phyloP scores from a whole-genome alignment of 2,329 filamentous ascomycete species.

The Pseudogymnoascus destructans region DNA sequence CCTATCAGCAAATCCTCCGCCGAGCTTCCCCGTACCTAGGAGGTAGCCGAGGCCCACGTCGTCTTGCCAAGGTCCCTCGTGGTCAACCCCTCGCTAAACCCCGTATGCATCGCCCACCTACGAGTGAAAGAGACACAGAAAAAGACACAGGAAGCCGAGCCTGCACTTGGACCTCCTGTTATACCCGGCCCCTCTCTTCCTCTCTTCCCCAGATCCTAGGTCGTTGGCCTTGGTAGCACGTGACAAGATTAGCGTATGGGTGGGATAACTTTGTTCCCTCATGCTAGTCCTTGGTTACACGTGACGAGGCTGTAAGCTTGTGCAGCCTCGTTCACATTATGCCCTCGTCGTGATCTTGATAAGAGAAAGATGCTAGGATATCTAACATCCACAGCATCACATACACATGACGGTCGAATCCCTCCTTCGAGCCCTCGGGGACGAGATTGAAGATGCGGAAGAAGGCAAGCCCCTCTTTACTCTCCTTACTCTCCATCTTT shows the following conservation, averaged over 20 bases:
- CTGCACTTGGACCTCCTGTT: background rate
- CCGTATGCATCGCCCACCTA: background rate
- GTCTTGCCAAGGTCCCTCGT: background rate
- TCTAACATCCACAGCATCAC: background rate
- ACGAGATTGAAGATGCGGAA: slow-evolving; percentile 41
- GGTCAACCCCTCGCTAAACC: background rate
- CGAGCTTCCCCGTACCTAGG: background rate
- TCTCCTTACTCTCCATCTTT: background rate
- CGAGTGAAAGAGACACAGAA: background rate
- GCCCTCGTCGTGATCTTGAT: background rate
- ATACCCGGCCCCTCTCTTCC: background rate
- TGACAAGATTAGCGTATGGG: background rate
- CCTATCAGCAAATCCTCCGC: background rate
- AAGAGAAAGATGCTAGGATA: background rate
- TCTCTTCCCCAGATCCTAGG: background rate
- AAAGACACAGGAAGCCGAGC: background rate
- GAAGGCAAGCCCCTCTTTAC: slow-evolving; percentile 37
- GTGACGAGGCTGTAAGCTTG: background rate
- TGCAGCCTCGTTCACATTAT: background rate
- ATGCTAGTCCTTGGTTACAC: background rate
- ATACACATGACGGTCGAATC: slow-evolving; percentile 22
- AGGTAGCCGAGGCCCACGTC: background rate
- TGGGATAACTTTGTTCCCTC: background rate
- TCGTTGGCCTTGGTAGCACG: background rate
- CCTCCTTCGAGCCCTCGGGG: slow-evolving; percentile 32